A percentile compares a stretch with the other conserved stretches of the same genome.
These are phyloP conservation scores for Picea sitchensis DNA, from an alignment of 75 land plant species.

Conservation along the genomic window DNA sequence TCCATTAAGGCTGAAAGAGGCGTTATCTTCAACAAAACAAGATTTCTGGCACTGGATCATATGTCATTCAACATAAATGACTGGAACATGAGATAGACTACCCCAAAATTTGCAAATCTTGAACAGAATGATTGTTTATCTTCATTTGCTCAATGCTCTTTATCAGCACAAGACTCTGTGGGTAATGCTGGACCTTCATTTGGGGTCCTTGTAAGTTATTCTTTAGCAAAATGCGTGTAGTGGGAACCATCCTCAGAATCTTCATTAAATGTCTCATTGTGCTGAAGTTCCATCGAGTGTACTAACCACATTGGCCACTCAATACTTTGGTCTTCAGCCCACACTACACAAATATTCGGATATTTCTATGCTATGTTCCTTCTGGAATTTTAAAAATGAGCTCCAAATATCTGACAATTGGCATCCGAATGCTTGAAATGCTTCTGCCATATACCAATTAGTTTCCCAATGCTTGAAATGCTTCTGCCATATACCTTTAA, in stretches of 20 bases:
- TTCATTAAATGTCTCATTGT: background rate
- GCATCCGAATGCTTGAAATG: conserved; percentile 35
- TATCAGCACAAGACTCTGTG: conserved; percentile 63
- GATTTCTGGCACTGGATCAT: conserved; percentile 22
- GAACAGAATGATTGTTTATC: conserved; percentile 58
- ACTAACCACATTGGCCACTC: conserved; percentile 95
- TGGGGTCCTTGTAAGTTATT: background rate
- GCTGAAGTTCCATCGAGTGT: conserved; percentile 24
- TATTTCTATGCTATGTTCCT: conserved; percentile 39
- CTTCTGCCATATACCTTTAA: conserved; percentile 38
- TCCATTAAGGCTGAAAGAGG: background rate
- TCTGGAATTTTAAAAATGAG: conserved; percentile 63
- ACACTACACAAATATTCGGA: conserved; percentile 51
- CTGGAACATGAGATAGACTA: conserved; percentile 63
- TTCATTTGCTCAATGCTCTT: conserved; percentile 74
- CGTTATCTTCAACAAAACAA: background rate
- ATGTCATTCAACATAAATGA: conserved; percentile 62
- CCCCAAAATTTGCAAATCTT: conserved; percentile 87
- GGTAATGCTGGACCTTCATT: conserved; percentile 31
- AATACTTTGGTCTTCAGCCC: conserved; percentile 63
- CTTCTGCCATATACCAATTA: conserved; percentile 17
- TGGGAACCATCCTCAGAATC: background rate
- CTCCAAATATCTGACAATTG: conserved; percentile 65
- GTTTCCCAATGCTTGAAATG: no score
- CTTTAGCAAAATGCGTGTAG: background rate